These are phyloP conservation scores for Eimeria tenella DNA, from an alignment of 169 alveolate genomes.

Conservation along the genomic window DNA sequence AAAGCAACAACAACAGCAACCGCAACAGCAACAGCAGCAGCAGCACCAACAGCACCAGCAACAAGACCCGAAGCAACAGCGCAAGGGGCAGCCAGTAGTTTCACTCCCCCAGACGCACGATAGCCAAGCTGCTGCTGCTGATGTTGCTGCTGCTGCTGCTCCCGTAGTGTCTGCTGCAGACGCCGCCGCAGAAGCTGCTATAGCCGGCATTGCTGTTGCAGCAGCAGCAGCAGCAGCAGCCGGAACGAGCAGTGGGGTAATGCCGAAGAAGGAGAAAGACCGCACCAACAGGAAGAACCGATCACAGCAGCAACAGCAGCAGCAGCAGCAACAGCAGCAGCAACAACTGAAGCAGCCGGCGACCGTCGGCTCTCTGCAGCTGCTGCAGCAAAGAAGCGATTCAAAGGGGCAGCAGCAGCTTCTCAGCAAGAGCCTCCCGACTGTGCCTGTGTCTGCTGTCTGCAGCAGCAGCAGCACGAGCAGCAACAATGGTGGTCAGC, in stretches of 20 bases:
- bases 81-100: too few relatives aligned
- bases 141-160: neutral
- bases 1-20: too few relatives aligned
- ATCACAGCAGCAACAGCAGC: slow-evolving; percentile 27
- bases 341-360: slow-evolving; percentile 7
- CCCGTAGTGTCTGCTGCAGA: neutral
- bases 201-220: neutral
- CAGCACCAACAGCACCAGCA: too few relatives aligned
- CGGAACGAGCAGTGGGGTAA: neutral
- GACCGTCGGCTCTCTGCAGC: neutral
- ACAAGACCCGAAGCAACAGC: too few relatives aligned
- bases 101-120: neutral
- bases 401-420: neutral
- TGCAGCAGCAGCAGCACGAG: slow-evolving; percentile 2
- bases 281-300: neutral
- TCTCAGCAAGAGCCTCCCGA: neutral
- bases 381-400: neutral
- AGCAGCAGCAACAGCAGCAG: neutral
- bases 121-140: slow-evolving; percentile 10
- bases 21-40: too few relatives aligned
- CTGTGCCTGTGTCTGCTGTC: neutral
- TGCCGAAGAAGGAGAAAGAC: too few relatives aligned
- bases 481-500: too few relatives aligned
- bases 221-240: slow-evolving; percentile 1
- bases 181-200: neutral